A percentile compares a stretch with the other conserved stretches of the same genome.
phyloP scores from a whole-genome alignment of 116 monocot genomes.

The Papilionanthe hybrid region DNA sequence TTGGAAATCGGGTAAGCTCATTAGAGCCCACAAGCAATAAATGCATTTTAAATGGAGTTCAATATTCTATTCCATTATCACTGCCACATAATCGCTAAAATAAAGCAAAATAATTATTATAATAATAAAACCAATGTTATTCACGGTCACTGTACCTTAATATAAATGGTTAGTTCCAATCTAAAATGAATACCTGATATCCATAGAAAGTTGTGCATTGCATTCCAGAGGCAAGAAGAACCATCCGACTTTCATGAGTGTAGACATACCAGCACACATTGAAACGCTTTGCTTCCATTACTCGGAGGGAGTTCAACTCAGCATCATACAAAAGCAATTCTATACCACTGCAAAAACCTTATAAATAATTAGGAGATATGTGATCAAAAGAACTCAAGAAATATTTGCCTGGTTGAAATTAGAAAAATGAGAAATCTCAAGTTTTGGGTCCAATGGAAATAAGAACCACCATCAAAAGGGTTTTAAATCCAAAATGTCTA shows the following conservation, averaged over 20 bases:
- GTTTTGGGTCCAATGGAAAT: not conserved
- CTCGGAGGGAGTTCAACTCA: constrained; percentile 46
- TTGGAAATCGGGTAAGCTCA: not conserved
- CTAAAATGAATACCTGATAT: constrained; percentile 64
- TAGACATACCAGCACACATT: constrained; percentile 94
- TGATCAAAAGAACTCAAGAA: not conserved
- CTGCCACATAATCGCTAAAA: not conserved
- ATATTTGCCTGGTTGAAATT: not conserved
- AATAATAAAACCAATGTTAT: not conserved
- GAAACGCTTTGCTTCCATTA: constrained; percentile 75
- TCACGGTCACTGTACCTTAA: not conserved
- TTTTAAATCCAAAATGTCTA: not conserved
- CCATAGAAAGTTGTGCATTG: constrained; percentile 79
- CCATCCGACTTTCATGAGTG: constrained; percentile 95
- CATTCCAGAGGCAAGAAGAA: constrained; percentile 97
- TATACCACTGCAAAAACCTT: constrained; percentile 63
- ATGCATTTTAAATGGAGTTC: not conserved
- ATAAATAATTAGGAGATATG: not conserved
- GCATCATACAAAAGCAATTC: constrained; percentile 74
- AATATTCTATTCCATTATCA: not conserved
- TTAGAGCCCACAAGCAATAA: not conserved
- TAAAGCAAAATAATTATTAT: not conserved
- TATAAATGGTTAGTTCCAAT: constrained; percentile 1
- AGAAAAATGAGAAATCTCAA: not conserved
- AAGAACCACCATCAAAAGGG: not conserved